phyloP scores from a whole-genome alignment of 73 alveolate species.

The Uronychia binucleata region DNA sequence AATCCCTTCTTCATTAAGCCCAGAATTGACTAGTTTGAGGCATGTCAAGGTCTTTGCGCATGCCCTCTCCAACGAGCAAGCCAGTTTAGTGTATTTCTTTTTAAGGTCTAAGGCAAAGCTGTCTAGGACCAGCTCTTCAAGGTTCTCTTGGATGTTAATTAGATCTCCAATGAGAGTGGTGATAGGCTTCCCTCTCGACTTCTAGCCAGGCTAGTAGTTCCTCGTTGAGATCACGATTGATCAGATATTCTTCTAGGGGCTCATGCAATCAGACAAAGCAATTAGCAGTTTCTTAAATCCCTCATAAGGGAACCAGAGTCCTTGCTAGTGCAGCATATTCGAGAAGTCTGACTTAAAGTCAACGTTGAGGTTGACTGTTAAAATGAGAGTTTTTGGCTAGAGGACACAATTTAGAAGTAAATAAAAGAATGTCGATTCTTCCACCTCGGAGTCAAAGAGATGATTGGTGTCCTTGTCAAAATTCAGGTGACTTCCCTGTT shows the following conservation, averaged over 20 bases:
- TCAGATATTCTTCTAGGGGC: background rate
- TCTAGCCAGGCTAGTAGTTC: background rate
- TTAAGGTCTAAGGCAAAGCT: background rate
- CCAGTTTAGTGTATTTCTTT: background rate
- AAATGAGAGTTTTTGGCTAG: background rate
- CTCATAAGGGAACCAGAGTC: background rate
- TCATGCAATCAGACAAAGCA: background rate
- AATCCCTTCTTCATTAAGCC: background rate
- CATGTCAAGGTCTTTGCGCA: background rate
- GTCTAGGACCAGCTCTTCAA: background rate
- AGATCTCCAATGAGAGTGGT: background rate
- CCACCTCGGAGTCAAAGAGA: background rate
- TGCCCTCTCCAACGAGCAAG: background rate
- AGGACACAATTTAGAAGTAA: background rate
- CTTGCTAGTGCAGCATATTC: background rate
- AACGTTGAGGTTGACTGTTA: background rate
- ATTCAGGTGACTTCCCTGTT: background rate
- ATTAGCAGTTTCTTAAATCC: background rate
- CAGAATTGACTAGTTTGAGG: background rate
- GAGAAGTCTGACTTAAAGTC: background rate
- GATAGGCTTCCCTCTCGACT: background rate
- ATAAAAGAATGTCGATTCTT: background rate
- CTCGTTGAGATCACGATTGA: background rate
- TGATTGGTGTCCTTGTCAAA: background rate
- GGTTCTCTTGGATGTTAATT: background rate